Conservation (phyloP, 2,329 filamentous ascomycete species). For the Leptographium wingfieldii region DNA sequence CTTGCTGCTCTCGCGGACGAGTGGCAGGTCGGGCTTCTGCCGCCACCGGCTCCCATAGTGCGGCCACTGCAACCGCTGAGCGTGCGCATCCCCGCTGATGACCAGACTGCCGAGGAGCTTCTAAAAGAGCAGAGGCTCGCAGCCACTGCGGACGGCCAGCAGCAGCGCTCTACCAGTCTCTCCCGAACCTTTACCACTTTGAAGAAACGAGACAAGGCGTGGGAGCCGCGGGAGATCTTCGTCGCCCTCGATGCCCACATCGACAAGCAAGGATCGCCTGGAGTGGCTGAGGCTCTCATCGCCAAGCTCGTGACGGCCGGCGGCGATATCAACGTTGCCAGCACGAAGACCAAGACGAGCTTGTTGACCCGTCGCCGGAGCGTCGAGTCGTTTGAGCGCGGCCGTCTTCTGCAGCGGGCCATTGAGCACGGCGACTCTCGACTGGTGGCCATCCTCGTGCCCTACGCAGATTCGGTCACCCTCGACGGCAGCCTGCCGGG, state of each 20-base stretch:
- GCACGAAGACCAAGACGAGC: conserved; percentile 32
- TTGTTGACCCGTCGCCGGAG: conserved; percentile 37
- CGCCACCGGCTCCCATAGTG: conserved; percentile 27
- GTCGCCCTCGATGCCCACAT: conserved; percentile 38
- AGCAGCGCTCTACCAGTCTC: conserved; percentile 13
- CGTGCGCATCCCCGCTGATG: conserved; percentile 35
- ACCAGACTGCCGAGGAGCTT: conserved; percentile 39
- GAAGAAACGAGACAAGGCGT: conserved; percentile 20
- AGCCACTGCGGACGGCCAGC: conserved; percentile 11
- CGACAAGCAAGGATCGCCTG: conserved; percentile 34
- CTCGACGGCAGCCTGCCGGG: conserved; percentile 36
- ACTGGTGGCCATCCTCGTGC: conserved; percentile 40
- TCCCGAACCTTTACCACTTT: conserved; percentile 30
- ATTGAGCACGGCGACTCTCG: conserved; percentile 43
- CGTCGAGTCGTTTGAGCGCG: conserved; percentile 35
- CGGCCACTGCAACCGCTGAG: conserved; percentile 24
- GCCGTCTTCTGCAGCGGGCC: conserved; percentile 32
- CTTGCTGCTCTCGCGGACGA: conserved; percentile 37
- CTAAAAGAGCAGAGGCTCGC: conserved; percentile 30
- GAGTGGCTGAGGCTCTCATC: conserved; percentile 43
- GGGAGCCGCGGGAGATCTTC: conserved; percentile 40
- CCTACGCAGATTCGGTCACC: conserved; percentile 37
- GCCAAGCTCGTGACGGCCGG: conserved; percentile 35
- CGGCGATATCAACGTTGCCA: conserved; percentile 35
- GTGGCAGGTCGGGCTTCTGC: conserved; percentile 32